Conservation (phyloP, 2,329 filamentous ascomycete species). For the Acephala macrosclerotiorum region DNA sequence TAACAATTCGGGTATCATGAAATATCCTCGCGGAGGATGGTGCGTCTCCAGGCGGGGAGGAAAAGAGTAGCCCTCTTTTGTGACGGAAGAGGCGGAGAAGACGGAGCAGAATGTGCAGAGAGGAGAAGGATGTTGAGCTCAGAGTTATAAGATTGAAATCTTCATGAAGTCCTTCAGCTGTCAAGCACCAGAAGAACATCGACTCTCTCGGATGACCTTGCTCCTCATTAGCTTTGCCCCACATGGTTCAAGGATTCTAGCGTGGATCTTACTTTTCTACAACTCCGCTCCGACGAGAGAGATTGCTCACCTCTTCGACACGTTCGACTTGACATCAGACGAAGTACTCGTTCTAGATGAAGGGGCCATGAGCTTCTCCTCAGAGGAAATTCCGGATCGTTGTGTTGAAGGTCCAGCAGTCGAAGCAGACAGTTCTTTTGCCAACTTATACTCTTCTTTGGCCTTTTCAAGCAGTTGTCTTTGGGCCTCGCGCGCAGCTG, state of each 20-base stretch:
- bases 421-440: neutral
- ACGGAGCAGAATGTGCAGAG: too few species aligned
- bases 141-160: too few species aligned
- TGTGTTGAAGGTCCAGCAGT: slow-evolving; percentile 2
- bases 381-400: neutral
- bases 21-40: too few species aligned
- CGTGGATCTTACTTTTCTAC: neutral
- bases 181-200: too few species aligned
- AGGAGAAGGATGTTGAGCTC: too few species aligned
- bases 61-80: too few species aligned
- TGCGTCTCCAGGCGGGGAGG: too few species aligned
- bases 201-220: too few species aligned
- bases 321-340: neutral
- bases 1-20: too few species aligned
- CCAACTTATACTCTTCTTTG: neutral
- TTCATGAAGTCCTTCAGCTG: too few species aligned
- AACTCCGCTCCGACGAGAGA: neutral
- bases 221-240: neutral
- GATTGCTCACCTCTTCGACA: neutral
- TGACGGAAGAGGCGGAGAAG: too few species aligned
- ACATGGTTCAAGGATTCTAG: neutral
- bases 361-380: neutral
- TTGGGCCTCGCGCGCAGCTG: neutral
- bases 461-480: neutral
- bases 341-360: slow-evolving; percentile 5